Base-by-base conservation (phyloP, 2,329 filamentous ascomycete genomes). In the Xylaria arbuscula region DNA sequence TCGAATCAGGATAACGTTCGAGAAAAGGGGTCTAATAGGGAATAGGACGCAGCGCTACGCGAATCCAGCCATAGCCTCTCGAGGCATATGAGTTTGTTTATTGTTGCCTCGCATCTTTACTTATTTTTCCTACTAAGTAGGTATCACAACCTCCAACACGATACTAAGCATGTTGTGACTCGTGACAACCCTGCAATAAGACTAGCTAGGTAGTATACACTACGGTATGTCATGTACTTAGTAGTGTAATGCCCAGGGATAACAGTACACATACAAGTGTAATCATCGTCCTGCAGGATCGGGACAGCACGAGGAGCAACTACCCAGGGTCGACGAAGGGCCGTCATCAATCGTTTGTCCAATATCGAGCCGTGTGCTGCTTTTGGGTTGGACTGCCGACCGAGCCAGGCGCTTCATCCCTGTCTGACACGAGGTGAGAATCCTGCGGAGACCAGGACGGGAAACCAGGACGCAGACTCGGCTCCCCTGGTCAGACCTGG, bases 351-450 rank as follows among this genome's bases (percentile, higher is more conserved):
- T 62, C 48, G 58, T 50, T 47, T 48, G 47, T 58, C 67, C 45
- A 56, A 57, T 42, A 47, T 65, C 59, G 53, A 64, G 34, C 57
- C 51, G 28, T 28, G 62, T 66, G 48, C 63, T 71, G 66, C 22
- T 70, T 68, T 68, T 63, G 68, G 68, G 54, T 50, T 68, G 63
- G 66, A 69, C 60, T 71, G 69, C 63, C 66, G 66, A 58, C 69
- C 56, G 66, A 71, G 56, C 69, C 59, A 58, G 61, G 57, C 53
- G 53, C 47, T 59, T 51, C 40, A 71, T 71, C 69, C 69, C 61
- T 71, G 69, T 58, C 62, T 62, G 67, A 71, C 69, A 71, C 69
- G 69, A 71, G 69, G 69, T 64, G 28, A 53, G 65, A 65, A 70
- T 70, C 65, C 68, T 65, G 57, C 65, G 58, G 61, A 68, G 68